These are phyloP conservation scores for Ustilaginoidea virens DNA, from an alignment of 2,329 filamentous ascomycete genomes.

Conservation along the genomic window DNA sequence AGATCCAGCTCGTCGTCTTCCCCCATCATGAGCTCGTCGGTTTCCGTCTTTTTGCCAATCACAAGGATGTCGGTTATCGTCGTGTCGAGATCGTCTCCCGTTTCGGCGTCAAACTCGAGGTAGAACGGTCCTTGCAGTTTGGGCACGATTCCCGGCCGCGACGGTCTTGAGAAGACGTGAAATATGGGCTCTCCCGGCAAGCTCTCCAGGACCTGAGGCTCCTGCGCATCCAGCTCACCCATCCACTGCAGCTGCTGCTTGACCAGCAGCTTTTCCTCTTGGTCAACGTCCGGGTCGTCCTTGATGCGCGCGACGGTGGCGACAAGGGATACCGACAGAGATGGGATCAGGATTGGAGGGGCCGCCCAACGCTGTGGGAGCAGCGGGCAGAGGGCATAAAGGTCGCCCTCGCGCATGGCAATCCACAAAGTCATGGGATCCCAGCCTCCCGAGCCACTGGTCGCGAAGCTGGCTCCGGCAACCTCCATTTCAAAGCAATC, in stretches of 20 bases:
- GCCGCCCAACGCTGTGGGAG: slow-evolving; percentile 77
- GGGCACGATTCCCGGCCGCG: slow-evolving; percentile 40
- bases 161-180: slow-evolving; percentile 42
- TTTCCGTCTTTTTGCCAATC: slow-evolving; percentile 46
- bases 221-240: slow-evolving; percentile 48
- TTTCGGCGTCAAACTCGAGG: slow-evolving; percentile 36
- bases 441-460: slow-evolving; percentile 62
- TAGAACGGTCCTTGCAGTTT: slow-evolving; percentile 48
- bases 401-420: slow-evolving; percentile 84
- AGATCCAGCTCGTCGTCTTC: slow-evolving; percentile 46
- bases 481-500: slow-evolving; percentile 91
- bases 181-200: slow-evolving; percentile 29
- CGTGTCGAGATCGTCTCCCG: slow-evolving; percentile 40
- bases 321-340: slow-evolving; percentile 68
- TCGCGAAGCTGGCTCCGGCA: slow-evolving; percentile 68
- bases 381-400: slow-evolving; percentile 86
- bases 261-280: slow-evolving; percentile 37
- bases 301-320: slow-evolving; percentile 51
- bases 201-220: slow-evolving; percentile 38
- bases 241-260: slow-evolving; percentile 55
- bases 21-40: slow-evolving; percentile 44
- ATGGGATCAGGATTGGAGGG: slow-evolving; percentile 61
- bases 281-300: slow-evolving; percentile 38
- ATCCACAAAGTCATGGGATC: slow-evolving; percentile 93
- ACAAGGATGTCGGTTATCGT: slow-evolving; percentile 46